Evolutionary conservation across 441 rosid species (phyloP).

Genomic region (Populus tomentosa): DNA sequence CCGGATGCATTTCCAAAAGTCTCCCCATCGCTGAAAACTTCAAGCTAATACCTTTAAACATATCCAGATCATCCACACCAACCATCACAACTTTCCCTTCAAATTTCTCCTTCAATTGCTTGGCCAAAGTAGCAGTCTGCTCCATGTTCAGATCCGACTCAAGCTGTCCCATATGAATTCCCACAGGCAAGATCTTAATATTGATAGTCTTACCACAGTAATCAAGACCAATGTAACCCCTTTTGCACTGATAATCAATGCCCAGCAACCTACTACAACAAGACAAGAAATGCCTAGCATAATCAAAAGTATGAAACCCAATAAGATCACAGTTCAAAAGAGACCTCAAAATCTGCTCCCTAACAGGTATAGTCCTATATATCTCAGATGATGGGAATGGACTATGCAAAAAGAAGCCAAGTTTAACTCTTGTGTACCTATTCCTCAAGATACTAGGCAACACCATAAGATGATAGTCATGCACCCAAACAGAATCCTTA

Average conservation of each 20-base stretch:
- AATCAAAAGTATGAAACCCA: constrained; percentile 83
- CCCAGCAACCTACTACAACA: constrained; percentile 83
- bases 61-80: constrained; percentile 81
- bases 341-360: constrained; percentile 64
- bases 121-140: constrained; percentile 38
- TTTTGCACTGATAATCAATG: constrained; percentile 67
- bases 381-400: constrained; percentile 80
- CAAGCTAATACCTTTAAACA: constrained; percentile 69
- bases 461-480: constrained; percentile 78
- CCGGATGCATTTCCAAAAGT: constrained; percentile 44
- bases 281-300: constrained; percentile 81
- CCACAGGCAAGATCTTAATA: constrained; percentile 70
- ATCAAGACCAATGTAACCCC: constrained; percentile 80
- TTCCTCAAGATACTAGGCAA: constrained; percentile 64
- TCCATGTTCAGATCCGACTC: constrained; percentile 37
- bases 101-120: constrained; percentile 48
- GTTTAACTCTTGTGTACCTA: constrained; percentile 41
- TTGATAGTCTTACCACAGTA: constrained; percentile 72
- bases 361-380: constrained; percentile 60
- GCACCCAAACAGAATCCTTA: constrained; percentile 76
- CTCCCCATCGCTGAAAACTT: constrained; percentile 67
- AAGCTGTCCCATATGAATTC: constrained; percentile 75
- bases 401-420: constrained; percentile 70
- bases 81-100: constrained; percentile 51
- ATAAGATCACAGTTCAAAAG: constrained; percentile 74